Evolutionary conservation across 2,329 filamentous ascomycete genomes (phyloP), one percentile per base, ranked within the genome.

Genomic region (Stachybotrys chartarum): DNA sequence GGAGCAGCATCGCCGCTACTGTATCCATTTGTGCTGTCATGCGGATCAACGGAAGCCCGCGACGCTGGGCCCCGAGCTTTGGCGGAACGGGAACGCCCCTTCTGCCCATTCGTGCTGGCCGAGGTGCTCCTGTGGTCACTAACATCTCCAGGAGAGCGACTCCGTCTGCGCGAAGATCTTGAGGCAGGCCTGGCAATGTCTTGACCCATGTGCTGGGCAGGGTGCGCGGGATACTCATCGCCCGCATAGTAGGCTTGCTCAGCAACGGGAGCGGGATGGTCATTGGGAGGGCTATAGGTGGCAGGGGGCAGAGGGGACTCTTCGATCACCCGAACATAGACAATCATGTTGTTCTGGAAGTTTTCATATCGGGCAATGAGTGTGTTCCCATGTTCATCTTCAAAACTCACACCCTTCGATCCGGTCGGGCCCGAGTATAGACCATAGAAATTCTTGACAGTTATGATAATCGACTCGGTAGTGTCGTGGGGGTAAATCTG

Each of bases 361-460:
- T 99, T 99, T 74, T 97, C 93, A 72, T 96, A 97, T 58, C 91
- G 85, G 60, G 93, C 91, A 72, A 99, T 97, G 67, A 99, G 84
- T 58, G 89, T 96, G 66, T 89, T 93, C 66, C 90, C 91, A 65
- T 88, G 79, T 60, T 90, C 84, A 71, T 97, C 93, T 74, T 97
- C 93, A 67, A 99, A 97, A 75, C 91, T 96, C 67, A 99, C 88
- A 61, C 94, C 92, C 69, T 87, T 87, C 63, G 84, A 84, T 63
- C 84, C 82, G 59, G 74, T 75, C 42, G 80, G 78, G 59, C 83
- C 86, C 61, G 93, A 90, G 71, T 97, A 97, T 62, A 99, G 82
- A 58, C 94, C 94, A 70, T 96, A 97, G 76, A 97, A 97, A 78
- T 97, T 97, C 81, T 96, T 97, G 68, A 97, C 93, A 1, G 94